Conservation (phyloP, 2,329 filamentous ascomycete genomes). For the Penicillium sp. region DNA sequence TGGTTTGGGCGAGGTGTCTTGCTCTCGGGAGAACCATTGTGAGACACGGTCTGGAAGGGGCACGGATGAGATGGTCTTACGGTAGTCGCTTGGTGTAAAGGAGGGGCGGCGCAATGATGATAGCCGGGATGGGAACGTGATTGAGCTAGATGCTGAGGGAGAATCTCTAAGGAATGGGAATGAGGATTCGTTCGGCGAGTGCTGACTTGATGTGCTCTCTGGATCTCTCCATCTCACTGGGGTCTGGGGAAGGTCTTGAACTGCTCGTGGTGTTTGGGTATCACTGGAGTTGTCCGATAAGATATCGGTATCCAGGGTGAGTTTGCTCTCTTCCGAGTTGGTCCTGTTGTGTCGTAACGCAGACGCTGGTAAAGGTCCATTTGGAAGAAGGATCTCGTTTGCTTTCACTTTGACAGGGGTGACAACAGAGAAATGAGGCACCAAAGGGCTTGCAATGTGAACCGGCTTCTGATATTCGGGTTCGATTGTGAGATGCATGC, state of each 20-base stretch:
- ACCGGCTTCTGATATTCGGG: constrained; percentile 12
- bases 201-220: neutral
- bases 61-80: constrained; percentile 13
- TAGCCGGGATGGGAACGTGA: constrained; percentile 22
- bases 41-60: constrained; percentile 30
- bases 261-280: neutral
- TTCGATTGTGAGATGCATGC: constrained; percentile 21
- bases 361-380: neutral
- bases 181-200: neutral
- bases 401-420: constrained; percentile 3
- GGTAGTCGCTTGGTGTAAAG: constrained; percentile 17
- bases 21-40: constrained; percentile 33
- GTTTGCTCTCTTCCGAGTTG: constrained; percentile 12
- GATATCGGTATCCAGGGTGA: constrained; percentile 3
- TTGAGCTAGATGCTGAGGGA: constrained; percentile 18
- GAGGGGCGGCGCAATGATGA: constrained; percentile 25
- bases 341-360: constrained; percentile 10
- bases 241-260: neutral
- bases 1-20: constrained; percentile 8
- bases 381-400: neutral
- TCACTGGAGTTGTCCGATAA: neutral
- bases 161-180: constrained; percentile 6
- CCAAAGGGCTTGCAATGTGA: constrained; percentile 23
- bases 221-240: neutral
- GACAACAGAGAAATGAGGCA: constrained; percentile 34